phyloP scores from a whole-genome alignment of 1,284 basidiomycete species.

The Ceratobasidium sp. region DNA sequence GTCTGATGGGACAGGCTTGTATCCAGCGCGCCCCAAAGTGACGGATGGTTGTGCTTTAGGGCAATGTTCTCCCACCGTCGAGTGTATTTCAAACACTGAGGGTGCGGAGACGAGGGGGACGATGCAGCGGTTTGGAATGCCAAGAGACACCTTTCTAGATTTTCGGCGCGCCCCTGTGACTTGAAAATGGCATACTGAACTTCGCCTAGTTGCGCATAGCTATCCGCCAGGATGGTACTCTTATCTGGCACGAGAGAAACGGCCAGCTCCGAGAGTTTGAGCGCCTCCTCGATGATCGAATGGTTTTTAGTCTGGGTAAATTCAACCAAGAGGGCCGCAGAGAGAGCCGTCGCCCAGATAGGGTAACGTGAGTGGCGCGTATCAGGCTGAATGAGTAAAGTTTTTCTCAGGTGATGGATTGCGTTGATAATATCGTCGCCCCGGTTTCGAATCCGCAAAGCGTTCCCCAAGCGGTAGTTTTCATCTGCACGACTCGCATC shows the following conservation, averaged over 20 bases:
- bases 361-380: slow-evolving; percentile 22
- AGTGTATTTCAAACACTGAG: slow-evolving; percentile 18
- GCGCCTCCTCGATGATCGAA: neutral
- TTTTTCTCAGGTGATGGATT: slow-evolving; percentile 1
- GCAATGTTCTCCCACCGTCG: slow-evolving; percentile 29
- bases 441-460: slow-evolving; percentile 6
- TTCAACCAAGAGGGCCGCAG: slow-evolving; percentile 7
- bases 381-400: slow-evolving; percentile 10
- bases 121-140: slow-evolving; percentile 17
- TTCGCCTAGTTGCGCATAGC: slow-evolving; percentile 31
- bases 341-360: slow-evolving; percentile 16
- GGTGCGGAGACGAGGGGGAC: slow-evolving; percentile 14
- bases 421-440: slow-evolving; percentile 1
- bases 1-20: slow-evolving; percentile 18
- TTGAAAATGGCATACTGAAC: slow-evolving; percentile 19
- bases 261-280: slow-evolving; percentile 5
- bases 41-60: slow-evolving; percentile 3
- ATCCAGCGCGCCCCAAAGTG: slow-evolving; percentile 12
- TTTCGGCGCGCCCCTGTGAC: neutral
- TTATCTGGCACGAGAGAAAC: slow-evolving; percentile 6
- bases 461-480: neutral
- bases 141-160: slow-evolving; percentile 7
- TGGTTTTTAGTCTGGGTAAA: neutral
- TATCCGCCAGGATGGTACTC: slow-evolving; percentile 12
- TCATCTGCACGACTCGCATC: slow-evolving; percentile 7